Percentiles rank a stretch among this genome's conserved stretches.
phyloP scores from a whole-genome alignment of 352 stramenopile species.

The Phytophthora syringae region DNA sequence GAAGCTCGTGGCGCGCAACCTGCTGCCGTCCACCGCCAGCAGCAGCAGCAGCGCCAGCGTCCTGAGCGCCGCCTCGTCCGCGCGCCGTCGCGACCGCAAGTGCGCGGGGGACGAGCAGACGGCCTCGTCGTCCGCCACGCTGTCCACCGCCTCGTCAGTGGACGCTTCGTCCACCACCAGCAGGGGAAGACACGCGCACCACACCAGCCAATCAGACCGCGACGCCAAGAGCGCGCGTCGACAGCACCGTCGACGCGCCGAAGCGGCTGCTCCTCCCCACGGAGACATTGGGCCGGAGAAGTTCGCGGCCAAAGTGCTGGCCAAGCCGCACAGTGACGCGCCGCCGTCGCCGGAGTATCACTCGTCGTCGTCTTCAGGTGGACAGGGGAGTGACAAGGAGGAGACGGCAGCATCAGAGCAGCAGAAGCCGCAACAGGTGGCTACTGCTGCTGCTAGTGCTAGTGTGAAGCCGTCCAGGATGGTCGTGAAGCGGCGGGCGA shows the following conservation, averaged over 20 bases:
- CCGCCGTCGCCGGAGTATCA: slow-evolving; percentile 36
- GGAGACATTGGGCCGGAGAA: slow-evolving; percentile 50
- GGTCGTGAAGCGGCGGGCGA: slow-evolving; percentile 56
- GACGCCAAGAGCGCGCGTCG: slow-evolving; percentile 18
- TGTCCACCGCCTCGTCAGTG: slow-evolving; percentile 43
- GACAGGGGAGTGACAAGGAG: slow-evolving; percentile 55
- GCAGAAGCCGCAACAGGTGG: slow-evolving; percentile 29
- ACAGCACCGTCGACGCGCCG: no score
- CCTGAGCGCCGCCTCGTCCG: slow-evolving; percentile 25
- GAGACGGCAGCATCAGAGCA: slow-evolving; percentile 33
- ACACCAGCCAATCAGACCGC: slow-evolving; percentile 25
- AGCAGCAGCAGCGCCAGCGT: slow-evolving; percentile 31
- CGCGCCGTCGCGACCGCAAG: slow-evolving; percentile 31
- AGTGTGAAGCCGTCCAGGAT: slow-evolving; percentile 61
- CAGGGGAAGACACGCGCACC: slow-evolving; percentile 24
- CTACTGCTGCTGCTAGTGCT: no score
- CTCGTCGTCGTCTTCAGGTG: slow-evolving; percentile 53
- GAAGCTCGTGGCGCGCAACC: slow-evolving; percentile 39
- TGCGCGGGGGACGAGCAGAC: slow-evolving; percentile 35
- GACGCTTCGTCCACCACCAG: slow-evolving; percentile 22
- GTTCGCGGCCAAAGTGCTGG: slow-evolving; percentile 48
- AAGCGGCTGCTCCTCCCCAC: slow-evolving; percentile 17
- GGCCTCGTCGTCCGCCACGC: slow-evolving; percentile 39
- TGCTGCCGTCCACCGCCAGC: slow-evolving; percentile 26
- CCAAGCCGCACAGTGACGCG: slow-evolving; percentile 14